These are phyloP conservation scores for Carex myosuroides DNA, from an alignment of 176 grass and related monocot genomes.

Conservation along the genomic window DNA sequence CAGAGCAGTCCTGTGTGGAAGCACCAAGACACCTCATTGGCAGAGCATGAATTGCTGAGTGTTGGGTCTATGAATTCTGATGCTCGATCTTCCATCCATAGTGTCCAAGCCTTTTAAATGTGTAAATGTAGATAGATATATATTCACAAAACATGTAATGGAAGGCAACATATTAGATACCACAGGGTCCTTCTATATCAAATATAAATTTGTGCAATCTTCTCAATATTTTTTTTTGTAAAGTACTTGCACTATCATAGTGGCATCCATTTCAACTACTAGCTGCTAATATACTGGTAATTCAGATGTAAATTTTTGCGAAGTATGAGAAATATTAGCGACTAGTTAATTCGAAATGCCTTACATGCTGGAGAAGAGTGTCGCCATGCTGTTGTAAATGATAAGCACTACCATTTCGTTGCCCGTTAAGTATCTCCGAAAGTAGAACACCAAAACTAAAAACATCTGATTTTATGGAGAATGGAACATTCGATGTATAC, in stretches of 20 bases:
- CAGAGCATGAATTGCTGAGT: constrained; percentile 31
- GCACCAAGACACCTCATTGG: constrained; percentile 50
- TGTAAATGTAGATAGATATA: constrained; percentile 16
- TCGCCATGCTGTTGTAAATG: constrained; percentile 51
- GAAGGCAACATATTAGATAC: constrained; percentile 27
- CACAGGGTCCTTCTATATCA: constrained; percentile 35
- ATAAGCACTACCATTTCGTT: constrained; percentile 48
- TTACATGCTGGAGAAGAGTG: constrained; percentile 54
- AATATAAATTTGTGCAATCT: neutral
- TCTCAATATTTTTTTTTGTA: neutral
- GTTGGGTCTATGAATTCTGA: constrained; percentile 57
- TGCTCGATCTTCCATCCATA: constrained; percentile 53
- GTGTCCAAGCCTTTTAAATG: constrained; percentile 55
- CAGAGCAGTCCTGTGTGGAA: constrained; percentile 72
- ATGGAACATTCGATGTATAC: constrained; percentile 56
- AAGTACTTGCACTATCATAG: neutral
- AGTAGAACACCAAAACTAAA: constrained; percentile 86
- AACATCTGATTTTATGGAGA: constrained; percentile 92
- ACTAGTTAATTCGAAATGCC: neutral
- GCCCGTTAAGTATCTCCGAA: constrained; percentile 74
- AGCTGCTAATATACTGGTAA: neutral
- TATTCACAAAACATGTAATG: constrained; percentile 56
- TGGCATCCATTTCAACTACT: neutral
- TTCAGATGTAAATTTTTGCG: neutral
- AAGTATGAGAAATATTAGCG: neutral